Base-by-base conservation (phyloP, 2,329 filamentous ascomycete genomes). In the Colletotrichum sp. region DNA sequence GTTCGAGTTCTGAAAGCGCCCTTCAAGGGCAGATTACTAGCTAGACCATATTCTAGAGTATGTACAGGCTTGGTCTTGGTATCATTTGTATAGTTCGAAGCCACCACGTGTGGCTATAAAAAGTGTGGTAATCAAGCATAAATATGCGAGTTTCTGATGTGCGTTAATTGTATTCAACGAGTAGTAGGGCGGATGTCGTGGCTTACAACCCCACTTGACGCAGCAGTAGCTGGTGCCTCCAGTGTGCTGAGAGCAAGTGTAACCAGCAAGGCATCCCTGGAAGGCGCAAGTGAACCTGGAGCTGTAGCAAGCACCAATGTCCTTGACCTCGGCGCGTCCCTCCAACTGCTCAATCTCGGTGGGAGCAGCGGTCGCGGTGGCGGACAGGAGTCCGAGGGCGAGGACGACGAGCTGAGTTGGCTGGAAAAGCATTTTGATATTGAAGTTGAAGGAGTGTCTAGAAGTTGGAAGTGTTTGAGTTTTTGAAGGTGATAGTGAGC, bases 101-200 rank as follows among this genome's bases (percentile, higher is more conserved):
- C 43, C 18, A 48, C n/a, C 6, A 21, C 3, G 3, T 21, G 2
- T 13, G 43, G 10, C 43, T 48, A 21, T 48, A 0, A 48, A 21
- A 21, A 12, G 18, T 13, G n/a, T 48, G n/a, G n/a, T n/a, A 13
- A 21, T 21, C 9, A 48, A 21, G 18, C 43, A 12, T 0, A 2
- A 48, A 13, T 3, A 1, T 48, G 43, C 43, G 4, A 48, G 10
- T 48, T 48, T 48, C 43, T 48, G 43, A 13, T 48, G 43, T 48
- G 43, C n/a, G n/a, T 48, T 48, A 48, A n/a, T 48, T 21, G 6
- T 48, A 3, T 48, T 48, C n/a, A 6, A 21, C 43, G n/a, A 21
- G 43, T 5, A 21, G 43, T 6, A 48, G n/a, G 6, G 43, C 43
- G 0, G n/a, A 21, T 1, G 43, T 8, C 89, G 12, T 13, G 16